These are phyloP conservation scores for Trypanosoma mega DNA, from an alignment of 208 protist genomes.

Conservation along the genomic window DNA sequence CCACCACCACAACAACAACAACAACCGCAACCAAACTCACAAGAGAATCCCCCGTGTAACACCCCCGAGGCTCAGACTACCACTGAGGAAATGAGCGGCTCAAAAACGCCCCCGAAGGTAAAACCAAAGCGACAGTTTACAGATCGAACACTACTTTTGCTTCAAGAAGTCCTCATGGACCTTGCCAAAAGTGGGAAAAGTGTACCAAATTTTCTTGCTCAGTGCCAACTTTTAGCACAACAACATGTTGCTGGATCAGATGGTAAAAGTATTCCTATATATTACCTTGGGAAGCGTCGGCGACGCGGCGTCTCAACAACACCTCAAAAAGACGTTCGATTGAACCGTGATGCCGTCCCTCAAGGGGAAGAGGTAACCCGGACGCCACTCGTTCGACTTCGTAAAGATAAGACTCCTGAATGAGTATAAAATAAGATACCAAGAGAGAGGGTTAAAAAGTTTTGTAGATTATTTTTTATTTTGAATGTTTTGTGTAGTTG, in stretches of 20 bases:
- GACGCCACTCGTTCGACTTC: background rate
- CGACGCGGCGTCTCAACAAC: slow-evolving; percentile 36
- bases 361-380: background rate
- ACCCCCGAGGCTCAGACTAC: too few relatives aligned
- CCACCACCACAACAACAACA: background rate
- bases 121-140: slow-evolving; percentile 44
- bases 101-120: slow-evolving; percentile 1
- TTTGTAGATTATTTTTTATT: too few relatives aligned
- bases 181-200: slow-evolving; percentile 64
- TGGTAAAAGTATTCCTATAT: slow-evolving; percentile 65
- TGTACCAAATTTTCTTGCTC: slow-evolving; percentile 78
- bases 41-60: too few relatives aligned
- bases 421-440: too few relatives aligned
- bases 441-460: too few relatives aligned
- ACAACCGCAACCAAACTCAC: too few relatives aligned
- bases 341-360: slow-evolving; percentile 39
- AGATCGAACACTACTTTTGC: slow-evolving; percentile 72
- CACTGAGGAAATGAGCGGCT: background rate
- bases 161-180: slow-evolving; percentile 66
- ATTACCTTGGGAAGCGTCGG: slow-evolving; percentile 67
- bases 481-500: too few relatives aligned
- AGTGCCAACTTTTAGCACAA: slow-evolving; percentile 59
- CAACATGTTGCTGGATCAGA: slow-evolving; percentile 59
- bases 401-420: too few relatives aligned
- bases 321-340: slow-evolving; percentile 45